These are phyloP conservation scores for Nephelium lappaceum DNA, from an alignment of 345 rosid genomes.

Conservation along the genomic window DNA sequence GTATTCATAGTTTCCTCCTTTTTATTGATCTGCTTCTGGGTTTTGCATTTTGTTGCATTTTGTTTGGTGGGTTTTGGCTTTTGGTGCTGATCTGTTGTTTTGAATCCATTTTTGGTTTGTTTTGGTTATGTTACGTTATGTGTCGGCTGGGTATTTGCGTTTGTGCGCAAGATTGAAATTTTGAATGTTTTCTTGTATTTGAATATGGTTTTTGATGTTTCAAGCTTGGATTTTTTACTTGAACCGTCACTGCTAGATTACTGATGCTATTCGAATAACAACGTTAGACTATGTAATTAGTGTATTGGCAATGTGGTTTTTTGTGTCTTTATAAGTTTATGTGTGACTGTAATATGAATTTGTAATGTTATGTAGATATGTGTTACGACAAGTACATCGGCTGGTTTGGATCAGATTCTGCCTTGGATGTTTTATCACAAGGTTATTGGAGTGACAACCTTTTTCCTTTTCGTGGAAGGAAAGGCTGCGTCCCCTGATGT, in stretches of 20 bases:
- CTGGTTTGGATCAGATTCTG: constrained; percentile 89
- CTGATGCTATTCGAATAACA: neutral
- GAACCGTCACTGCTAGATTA: neutral
- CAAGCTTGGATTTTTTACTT: neutral
- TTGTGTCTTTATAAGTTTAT: neutral
- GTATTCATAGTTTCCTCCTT: constrained; percentile 22
- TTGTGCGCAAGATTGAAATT: neutral
- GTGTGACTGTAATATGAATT: neutral
- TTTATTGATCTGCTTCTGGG: neutral
- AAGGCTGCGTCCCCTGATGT: constrained; percentile 83
- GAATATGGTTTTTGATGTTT: neutral
- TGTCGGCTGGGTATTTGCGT: neutral
- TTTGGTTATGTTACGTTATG: neutral
- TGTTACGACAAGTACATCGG: constrained; percentile 90
- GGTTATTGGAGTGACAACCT: constrained; percentile 88
- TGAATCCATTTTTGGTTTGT: constrained; percentile 8
- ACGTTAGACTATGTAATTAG: neutral
- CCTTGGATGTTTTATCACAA: constrained; percentile 99
- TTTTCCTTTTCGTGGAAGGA: constrained; percentile 94
- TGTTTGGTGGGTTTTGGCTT: constrained; percentile 1
- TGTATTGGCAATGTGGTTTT: too few relatives aligned
- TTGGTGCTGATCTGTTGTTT: constrained; percentile 2
- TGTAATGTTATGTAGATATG: constrained; percentile 53
- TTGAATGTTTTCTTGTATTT: neutral
- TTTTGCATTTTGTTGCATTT: neutral